These are phyloP conservation scores for Globisporangium rhizosaccharum DNA, from an alignment of 352 stramenopile species.

Conservation along the genomic window DNA sequence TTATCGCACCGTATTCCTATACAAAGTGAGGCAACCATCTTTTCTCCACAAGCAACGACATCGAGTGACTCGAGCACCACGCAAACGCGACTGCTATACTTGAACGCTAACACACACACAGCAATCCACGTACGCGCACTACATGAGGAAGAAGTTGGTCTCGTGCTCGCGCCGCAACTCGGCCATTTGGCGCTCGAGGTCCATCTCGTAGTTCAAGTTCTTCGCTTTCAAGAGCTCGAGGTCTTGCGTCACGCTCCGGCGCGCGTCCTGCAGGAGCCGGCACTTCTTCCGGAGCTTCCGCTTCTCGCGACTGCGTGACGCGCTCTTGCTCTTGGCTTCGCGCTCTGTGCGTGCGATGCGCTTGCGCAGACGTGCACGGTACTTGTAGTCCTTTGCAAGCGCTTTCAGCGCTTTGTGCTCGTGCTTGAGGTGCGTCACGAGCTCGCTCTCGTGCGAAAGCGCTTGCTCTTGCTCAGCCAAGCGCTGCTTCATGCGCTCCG, in stretches of 20 bases:
- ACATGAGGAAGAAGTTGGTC: slow-evolving; percentile 57
- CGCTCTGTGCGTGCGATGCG: slow-evolving; percentile 29
- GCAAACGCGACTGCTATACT: too few species aligned
- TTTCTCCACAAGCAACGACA: too few species aligned
- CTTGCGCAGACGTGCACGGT: slow-evolving; percentile 25
- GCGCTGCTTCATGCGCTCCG: slow-evolving; percentile 30
- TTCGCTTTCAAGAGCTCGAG: slow-evolving; percentile 65
- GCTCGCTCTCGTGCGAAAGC: slow-evolving; percentile 23
- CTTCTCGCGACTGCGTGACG: slow-evolving; percentile 3
- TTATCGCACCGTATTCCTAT: too few species aligned
- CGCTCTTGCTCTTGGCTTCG: slow-evolving; percentile 15
- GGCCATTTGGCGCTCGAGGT: slow-evolving; percentile 41
- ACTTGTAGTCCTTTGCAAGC: slow-evolving; percentile 32
- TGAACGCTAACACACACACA: too few species aligned
- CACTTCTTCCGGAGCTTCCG: slow-evolving; percentile 39
- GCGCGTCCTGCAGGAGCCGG: slow-evolving; percentile 33
- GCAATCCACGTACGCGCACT: background rate
- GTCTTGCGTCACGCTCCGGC: slow-evolving; percentile 37
- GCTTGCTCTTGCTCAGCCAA: slow-evolving; percentile 29
- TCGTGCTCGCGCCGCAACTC: slow-evolving; percentile 61
- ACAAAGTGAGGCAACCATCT: too few species aligned
- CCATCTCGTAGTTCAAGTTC: slow-evolving; percentile 42
- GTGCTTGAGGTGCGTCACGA: slow-evolving; percentile 22
- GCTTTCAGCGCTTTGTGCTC: slow-evolving; percentile 36
- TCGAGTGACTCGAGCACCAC: too few species aligned